Percentiles rank a stretch among this genome's conserved stretches.
phyloP scores from a whole-genome alignment of 371 early-diverging fungal species.

The Rhizomucor pusillus region DNA sequence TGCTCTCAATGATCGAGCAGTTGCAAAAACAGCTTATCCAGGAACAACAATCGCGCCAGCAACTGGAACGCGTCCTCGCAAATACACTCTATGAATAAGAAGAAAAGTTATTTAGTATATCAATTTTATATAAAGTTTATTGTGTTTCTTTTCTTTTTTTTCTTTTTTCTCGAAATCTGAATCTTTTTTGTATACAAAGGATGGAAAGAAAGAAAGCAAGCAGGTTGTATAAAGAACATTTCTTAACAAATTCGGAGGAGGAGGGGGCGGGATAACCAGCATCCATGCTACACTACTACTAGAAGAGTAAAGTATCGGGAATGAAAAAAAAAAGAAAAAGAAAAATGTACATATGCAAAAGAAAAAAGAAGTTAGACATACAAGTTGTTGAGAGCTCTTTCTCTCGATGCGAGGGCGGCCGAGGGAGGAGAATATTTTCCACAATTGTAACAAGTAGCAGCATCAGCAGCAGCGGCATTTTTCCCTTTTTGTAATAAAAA shows the following conservation, averaged over 20 bases:
- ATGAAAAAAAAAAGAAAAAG: background rate
- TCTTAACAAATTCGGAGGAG: too few species aligned
- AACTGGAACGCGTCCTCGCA: background rate
- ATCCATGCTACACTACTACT: background rate
- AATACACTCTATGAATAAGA: background rate
- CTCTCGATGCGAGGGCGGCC: too few species aligned
- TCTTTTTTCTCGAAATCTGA: background rate
- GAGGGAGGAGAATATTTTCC: too few species aligned
- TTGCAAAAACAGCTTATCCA: background rate
- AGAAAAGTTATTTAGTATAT: background rate
- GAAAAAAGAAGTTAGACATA: background rate
- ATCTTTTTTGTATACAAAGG: background rate
- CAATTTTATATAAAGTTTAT: background rate
- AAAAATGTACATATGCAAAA: background rate
- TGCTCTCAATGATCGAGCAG: constrained; percentile 3
- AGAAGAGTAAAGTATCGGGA: constrained; percentile 1
- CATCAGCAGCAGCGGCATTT: too few species aligned
- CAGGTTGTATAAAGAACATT: background rate
- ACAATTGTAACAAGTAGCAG: too few species aligned
- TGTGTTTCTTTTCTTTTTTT: background rate
- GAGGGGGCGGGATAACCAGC: constrained; percentile 4
- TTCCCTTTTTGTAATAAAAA: too few species aligned
- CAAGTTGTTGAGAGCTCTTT: background rate
- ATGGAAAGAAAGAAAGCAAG: background rate
- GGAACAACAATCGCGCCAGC: background rate